Conservation (phyloP, 164 flowering plant species). For the Aristolochia contorta region DNA sequence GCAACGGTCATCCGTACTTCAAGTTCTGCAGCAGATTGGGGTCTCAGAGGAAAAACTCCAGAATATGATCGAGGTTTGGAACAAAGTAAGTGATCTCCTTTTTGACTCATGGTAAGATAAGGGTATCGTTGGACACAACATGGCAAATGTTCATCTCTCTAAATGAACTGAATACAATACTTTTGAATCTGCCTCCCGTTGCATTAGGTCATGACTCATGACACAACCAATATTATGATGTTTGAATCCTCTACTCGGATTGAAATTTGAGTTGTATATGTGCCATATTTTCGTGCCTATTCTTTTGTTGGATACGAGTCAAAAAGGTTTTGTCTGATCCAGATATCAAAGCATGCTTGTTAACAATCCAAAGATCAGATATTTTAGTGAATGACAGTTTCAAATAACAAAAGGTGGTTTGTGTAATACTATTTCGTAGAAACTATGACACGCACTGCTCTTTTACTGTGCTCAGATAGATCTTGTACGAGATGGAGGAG, state of each 20-base stretch:
- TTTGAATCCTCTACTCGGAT: neutral
- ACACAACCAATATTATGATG: neutral
- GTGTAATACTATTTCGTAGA: neutral
- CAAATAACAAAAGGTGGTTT: neutral
- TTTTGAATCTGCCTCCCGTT: neutral
- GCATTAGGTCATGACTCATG: neutral
- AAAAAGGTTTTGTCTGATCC: too few species aligned
- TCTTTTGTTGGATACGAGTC: too few species aligned
- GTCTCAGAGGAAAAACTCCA: conserved; percentile 74
- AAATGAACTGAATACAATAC: neutral
- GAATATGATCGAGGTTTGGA: conserved; percentile 96
- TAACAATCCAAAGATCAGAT: too few species aligned
- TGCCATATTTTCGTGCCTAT: too few species aligned
- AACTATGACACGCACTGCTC: neutral
- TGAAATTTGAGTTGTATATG: too few species aligned
- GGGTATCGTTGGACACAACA: too few species aligned
- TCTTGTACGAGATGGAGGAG: conserved; percentile 24
- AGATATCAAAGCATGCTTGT: too few species aligned
- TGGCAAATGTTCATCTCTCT: too few species aligned
- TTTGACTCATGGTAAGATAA: neutral
- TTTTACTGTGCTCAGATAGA: conserved; percentile 41
- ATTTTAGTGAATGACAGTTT: neutral
- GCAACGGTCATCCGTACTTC: conserved; percentile 67
- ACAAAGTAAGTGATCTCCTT: conserved; percentile 43
- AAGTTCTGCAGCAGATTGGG: conserved; percentile 80